Evolutionary conservation across 176 grass and related monocot species (phyloP).

Genomic region (Poa annua): DNA sequence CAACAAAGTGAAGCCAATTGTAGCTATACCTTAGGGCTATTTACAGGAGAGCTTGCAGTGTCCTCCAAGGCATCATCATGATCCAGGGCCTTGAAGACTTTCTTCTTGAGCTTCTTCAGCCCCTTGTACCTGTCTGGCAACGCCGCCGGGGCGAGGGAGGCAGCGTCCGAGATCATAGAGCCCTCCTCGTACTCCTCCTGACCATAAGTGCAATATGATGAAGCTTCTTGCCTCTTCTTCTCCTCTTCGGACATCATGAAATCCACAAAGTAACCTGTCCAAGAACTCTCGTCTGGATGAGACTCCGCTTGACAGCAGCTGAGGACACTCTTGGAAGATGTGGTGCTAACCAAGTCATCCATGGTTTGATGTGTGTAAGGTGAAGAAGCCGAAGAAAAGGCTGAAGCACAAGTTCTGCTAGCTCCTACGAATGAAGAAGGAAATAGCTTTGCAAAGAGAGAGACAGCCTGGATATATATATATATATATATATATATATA

Average conservation of each 20-base stretch:
- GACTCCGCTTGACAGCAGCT: constrained; percentile 45
- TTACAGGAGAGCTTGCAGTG: constrained; percentile 95
- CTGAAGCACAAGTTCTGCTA: constrained; percentile 36
- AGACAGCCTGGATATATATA: constrained; percentile 40
- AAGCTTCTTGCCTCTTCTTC: constrained; percentile 46
- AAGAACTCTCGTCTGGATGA: constrained; percentile 74
- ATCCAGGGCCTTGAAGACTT: constrained; percentile 50
- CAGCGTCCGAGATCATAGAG: constrained; percentile 75
- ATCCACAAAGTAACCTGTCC: constrained; percentile 84
- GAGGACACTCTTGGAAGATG: constrained; percentile 50
- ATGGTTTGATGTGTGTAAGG: constrained; percentile 44
- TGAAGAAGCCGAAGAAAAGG: constrained; percentile 22
- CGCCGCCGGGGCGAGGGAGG: constrained; percentile 41
- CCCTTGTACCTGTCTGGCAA: constrained; percentile 46
- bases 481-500: no score
- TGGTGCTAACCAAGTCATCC: constrained; percentile 62
- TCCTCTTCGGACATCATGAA: constrained; percentile 73
- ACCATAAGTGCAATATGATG: constrained; percentile 38
- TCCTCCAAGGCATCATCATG: constrained; percentile 87
- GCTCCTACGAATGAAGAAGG: constrained; percentile 44
- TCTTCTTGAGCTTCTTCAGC: constrained; percentile 73
- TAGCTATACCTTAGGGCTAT: constrained; percentile 84
- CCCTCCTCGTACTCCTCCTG: constrained; percentile 33
- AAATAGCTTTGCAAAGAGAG: constrained; percentile 47
- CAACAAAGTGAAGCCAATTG: constrained; percentile 14